Conservation (phyloP, 192 early-diverging fungal species). For the Dissophora globulifera region DNA sequence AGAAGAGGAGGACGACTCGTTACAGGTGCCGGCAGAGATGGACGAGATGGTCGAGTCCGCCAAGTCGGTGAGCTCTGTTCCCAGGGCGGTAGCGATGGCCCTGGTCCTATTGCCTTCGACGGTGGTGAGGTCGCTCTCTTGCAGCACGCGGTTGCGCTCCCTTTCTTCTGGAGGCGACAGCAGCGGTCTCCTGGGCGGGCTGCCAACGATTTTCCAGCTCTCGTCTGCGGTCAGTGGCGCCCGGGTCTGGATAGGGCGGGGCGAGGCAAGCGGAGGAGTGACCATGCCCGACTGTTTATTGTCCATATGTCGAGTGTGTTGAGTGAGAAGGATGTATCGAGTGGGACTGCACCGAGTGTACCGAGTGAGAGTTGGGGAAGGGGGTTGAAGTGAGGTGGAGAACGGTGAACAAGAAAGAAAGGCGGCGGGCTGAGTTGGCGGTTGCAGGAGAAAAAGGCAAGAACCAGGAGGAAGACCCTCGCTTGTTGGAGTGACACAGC, state of each 20-base stretch:
- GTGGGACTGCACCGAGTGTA: no score
- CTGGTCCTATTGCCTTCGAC: conserved; percentile 4
- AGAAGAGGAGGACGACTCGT: conserved; percentile 24
- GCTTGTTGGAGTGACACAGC: background rate
- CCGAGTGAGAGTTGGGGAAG: background rate
- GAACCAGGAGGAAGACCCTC: background rate
- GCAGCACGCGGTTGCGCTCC: conserved; percentile 10
- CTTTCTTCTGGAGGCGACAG: conserved; percentile 59
- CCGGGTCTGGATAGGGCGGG: conserved; percentile 44
- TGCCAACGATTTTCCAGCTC: conserved; percentile 71
- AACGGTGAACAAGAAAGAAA: no score
- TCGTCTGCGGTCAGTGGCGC: conserved; percentile 23
- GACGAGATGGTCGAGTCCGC: conserved; percentile 29
- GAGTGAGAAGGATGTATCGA: no score
- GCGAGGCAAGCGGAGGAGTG: conserved; percentile 49
- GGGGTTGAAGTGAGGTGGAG: no score
- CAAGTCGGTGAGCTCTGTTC: conserved; percentile 9
- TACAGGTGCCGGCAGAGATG: conserved; percentile 16
- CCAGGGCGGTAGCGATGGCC: background rate
- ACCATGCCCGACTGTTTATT: conserved; percentile 40
- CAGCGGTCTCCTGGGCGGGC: conserved; percentile 65
- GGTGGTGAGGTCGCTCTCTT: conserved; percentile 13
- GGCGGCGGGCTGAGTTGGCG: no score
- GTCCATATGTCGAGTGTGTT: conserved; percentile 30
- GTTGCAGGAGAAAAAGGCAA: background rate